Percentiles rank a stretch among this genome's conserved stretches.
Evolutionary conservation across 345 rosid species (phyloP).

Genomic region (Lumnitzera racemosa): DNA sequence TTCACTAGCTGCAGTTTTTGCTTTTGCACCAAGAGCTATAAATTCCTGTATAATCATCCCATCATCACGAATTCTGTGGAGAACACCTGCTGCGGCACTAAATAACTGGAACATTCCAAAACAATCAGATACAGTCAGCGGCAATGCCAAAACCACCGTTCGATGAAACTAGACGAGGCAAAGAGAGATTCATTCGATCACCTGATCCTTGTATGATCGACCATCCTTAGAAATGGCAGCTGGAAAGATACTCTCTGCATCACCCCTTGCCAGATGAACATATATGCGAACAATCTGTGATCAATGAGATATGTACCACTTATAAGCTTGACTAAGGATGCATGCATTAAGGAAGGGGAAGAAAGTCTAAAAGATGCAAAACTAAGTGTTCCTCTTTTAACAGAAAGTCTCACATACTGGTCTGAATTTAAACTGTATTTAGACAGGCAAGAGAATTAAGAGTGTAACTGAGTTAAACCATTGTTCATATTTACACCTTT

Average conservation of each 20-base stretch:
- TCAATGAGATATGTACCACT: constrained; percentile 7
- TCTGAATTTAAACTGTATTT: no score
- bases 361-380: no score
- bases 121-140: constrained; percentile 9
- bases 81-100: constrained; percentile 78
- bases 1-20: constrained; percentile 86
- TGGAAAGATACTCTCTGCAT: constrained; percentile 67
- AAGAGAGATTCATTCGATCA: constrained; percentile 8
- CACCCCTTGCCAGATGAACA: constrained; percentile 89
- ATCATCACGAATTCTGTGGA: constrained; percentile 75
- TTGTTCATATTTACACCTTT: no score
- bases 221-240: constrained; percentile 93
- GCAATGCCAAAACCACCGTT: not conserved
- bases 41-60: constrained; percentile 64
- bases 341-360: not conserved
- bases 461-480: no score
- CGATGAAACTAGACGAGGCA: no score
- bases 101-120: constrained; percentile 51
- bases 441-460: no score
- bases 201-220: constrained; percentile 94
- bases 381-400: no score
- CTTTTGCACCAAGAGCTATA: constrained; percentile 67
- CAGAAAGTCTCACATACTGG: no score
- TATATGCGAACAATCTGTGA: constrained; percentile 85
- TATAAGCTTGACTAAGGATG: not conserved